A percentile compares a stretch with the other conserved stretches of the same genome.
These are phyloP conservation scores for Sarcodon sp. DNA, from an alignment of 768 basidiomycete genomes.

Conservation along the genomic window DNA sequence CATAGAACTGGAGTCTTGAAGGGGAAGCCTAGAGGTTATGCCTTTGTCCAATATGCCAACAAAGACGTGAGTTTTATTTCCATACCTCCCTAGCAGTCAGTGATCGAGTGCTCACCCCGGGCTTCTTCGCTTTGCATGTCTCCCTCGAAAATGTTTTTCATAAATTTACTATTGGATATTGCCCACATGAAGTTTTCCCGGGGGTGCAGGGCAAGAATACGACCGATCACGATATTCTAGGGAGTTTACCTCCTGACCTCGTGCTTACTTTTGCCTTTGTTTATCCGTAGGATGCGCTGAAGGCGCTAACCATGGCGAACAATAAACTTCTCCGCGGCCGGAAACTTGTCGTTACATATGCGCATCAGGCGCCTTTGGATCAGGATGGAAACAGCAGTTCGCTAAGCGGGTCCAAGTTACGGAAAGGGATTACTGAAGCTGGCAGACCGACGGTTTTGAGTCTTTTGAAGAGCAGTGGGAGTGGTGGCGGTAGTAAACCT, in stretches of 20 bases:
- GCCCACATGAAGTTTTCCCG: too few species aligned
- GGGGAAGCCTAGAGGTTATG: constrained; percentile 93
- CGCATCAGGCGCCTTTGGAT: constrained; percentile 63
- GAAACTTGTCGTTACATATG: constrained; percentile 83
- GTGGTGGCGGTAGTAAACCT: constrained; percentile 11
- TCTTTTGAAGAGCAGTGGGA: constrained; percentile 60
- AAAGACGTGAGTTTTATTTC: constrained; percentile 53
- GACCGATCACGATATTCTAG: too few species aligned
- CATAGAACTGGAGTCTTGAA: constrained; percentile 84
- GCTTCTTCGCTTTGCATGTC: constrained; percentile 15
- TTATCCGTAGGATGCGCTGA: constrained; percentile 61
- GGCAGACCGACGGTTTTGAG: constrained; percentile 78
- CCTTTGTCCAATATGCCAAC: constrained; percentile 77
- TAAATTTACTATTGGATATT: too few species aligned
- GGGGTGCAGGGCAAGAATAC: too few species aligned
- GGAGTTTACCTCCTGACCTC: too few species aligned
- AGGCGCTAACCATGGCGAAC: constrained; percentile 60
- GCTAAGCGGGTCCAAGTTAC: constrained; percentile 13
- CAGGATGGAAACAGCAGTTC: constrained; percentile 10
- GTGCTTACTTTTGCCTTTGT: not conserved
- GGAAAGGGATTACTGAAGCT: constrained; percentile 39
- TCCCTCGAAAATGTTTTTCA: too few species aligned
- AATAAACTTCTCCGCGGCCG: constrained; percentile 78
- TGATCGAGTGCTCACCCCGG: constrained; percentile 33
- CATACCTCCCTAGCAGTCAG: constrained; percentile 6